Evolutionary conservation across 768 basidiomycete genomes (phyloP).

Genomic region (Tulasnella sp.): DNA sequence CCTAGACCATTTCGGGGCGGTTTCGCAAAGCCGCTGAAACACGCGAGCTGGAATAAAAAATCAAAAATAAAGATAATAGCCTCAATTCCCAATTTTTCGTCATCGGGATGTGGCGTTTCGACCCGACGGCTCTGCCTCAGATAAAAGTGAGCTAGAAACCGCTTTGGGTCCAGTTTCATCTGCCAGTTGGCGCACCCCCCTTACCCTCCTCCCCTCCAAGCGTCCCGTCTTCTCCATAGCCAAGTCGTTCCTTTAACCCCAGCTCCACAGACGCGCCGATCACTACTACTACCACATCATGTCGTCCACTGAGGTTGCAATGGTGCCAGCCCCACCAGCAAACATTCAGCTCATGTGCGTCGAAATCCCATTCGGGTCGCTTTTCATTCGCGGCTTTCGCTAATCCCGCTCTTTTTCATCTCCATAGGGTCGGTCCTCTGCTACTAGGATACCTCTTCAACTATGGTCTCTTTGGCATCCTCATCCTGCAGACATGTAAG

Average conservation of each 20-base stretch:
- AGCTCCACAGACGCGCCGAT: background rate
- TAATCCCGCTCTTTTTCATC: background rate
- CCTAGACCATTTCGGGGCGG: background rate
- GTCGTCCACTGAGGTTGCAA: slow-evolving; percentile 1
- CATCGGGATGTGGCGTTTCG: background rate
- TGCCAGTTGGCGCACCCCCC: background rate
- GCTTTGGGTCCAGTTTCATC: background rate
- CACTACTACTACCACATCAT: background rate
- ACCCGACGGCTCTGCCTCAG: background rate
- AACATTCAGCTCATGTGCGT: slow-evolving; percentile 19
- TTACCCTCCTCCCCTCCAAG: background rate
- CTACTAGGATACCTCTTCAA: slow-evolving; percentile 36
- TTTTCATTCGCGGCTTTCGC: background rate
- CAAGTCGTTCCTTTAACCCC: background rate
- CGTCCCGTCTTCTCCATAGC: background rate
- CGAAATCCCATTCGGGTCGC: background rate
- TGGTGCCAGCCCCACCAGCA: background rate
- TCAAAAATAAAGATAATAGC: background rate
- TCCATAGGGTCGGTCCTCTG: slow-evolving; percentile 29
- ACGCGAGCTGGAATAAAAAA: background rate
- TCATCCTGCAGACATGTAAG: slow-evolving; percentile 32
- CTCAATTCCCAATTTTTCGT: background rate
- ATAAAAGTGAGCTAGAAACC: background rate
- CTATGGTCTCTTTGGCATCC: slow-evolving; percentile 35
- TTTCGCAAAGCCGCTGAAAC: background rate